These are phyloP conservation scores for Pichia inconspicua DNA, from an alignment of 1,139 yeast genomes.

Conservation along the genomic window DNA sequence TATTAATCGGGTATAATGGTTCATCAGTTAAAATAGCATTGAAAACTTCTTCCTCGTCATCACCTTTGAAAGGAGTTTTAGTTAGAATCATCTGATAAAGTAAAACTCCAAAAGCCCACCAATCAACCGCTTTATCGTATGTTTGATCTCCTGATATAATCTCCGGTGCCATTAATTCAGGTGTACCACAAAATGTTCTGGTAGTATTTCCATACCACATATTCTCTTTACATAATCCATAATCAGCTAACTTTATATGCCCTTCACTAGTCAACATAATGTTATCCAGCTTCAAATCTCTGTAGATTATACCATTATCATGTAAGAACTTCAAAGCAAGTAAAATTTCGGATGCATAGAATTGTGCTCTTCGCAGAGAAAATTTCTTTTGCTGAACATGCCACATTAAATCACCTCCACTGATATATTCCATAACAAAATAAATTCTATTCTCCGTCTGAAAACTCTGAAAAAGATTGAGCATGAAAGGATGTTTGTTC, in stretches of 20 bases:
- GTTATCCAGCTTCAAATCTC: constrained; percentile 93
- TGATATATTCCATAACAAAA: constrained; percentile 95
- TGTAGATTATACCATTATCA: constrained; percentile 90
- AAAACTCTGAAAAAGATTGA: constrained; percentile 89
- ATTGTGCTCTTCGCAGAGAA: constrained; percentile 86
- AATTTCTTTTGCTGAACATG: constrained; percentile 91
- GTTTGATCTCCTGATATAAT: constrained; percentile 80
- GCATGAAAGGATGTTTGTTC: constrained; percentile 85
- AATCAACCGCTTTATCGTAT: constrained; percentile 90
- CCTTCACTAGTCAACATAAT: constrained; percentile 83
- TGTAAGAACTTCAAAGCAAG: constrained; percentile 89
- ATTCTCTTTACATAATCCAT: constrained; percentile 92
- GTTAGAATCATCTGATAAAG: constrained; percentile 93
- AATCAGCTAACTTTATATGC: constrained; percentile 95
- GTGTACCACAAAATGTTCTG: constrained; percentile 97
- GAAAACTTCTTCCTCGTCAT: constrained; percentile 96
- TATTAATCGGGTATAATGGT: constrained; percentile 94
- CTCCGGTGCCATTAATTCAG: constrained; percentile 99
- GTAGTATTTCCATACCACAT: constrained; percentile 92
- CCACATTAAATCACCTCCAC: constrained; percentile 99
- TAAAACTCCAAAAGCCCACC: constrained; percentile 99
- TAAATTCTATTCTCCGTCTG: constrained; percentile 96
- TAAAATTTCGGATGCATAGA: constrained; percentile 93
- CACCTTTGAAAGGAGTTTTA: constrained; percentile 96
- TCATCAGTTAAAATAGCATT: constrained; percentile 97